Conservation (phyloP, 2,329 filamentous ascomycete genomes). For the Botrytis elliptica region DNA sequence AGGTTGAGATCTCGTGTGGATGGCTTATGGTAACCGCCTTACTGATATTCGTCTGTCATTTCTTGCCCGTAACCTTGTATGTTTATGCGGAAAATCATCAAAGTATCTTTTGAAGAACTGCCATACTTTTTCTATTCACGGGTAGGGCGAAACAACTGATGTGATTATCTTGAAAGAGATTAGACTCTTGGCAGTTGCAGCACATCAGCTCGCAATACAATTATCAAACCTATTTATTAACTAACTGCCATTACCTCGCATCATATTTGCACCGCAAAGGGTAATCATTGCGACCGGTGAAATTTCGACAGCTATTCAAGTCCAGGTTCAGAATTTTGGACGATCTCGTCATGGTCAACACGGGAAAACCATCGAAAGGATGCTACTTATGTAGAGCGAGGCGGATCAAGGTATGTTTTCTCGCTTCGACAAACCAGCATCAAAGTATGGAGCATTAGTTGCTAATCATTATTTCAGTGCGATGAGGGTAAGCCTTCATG, state of each 20-base stretch:
- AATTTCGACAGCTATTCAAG: background rate
- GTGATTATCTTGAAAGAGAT: too few relatives aligned
- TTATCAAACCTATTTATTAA: background rate
- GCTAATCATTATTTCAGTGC: slow-evolving; percentile 47
- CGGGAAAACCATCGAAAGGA: slow-evolving; percentile 22
- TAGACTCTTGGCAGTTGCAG: background rate
- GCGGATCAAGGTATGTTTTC: slow-evolving; percentile 22
- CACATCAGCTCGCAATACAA: background rate
- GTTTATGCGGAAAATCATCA: background rate
- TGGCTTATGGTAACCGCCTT: background rate
- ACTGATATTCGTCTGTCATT: background rate
- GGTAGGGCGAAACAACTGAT: background rate
- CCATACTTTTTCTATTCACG: background rate
- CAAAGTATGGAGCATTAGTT: background rate
- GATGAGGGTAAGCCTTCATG: slow-evolving; percentile 64
- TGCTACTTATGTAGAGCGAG: slow-evolving; percentile 24
- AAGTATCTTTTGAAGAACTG: background rate
- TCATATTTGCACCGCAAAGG: background rate
- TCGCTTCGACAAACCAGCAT: background rate
- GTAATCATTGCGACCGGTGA: background rate
- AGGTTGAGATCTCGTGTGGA: background rate
- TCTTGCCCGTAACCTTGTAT: background rate
- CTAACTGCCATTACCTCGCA: background rate
- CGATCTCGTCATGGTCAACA: slow-evolving; percentile 11
- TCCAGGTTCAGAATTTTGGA: background rate